phyloP scores from a whole-genome alignment of 176 grass and related monocot genomes.

The Pharus latifolius region DNA sequence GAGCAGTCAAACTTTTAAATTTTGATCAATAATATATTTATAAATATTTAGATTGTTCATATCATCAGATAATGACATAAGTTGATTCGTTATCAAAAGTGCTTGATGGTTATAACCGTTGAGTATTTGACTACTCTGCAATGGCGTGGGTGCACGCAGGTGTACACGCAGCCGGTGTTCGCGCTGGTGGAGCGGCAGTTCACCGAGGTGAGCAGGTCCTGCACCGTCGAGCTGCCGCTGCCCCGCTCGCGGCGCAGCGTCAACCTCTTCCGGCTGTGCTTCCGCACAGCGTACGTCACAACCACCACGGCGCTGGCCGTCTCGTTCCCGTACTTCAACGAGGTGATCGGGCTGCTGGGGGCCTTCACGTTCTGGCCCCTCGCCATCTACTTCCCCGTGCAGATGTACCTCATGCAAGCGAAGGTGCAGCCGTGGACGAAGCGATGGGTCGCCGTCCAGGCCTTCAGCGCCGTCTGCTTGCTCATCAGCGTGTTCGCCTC shows the following conservation, averaged over 20 bases:
- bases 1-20: background rate
- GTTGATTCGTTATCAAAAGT: too few species aligned
- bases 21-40: background rate
- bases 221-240: background rate
- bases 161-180: slow-evolving; percentile 61
- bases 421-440: slow-evolving; percentile 39
- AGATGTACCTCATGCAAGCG: slow-evolving; percentile 69
- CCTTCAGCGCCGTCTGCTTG: slow-evolving; percentile 40
- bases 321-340: slow-evolving; percentile 77
- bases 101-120: too few species aligned
- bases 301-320: slow-evolving; percentile 55
- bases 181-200: slow-evolving; percentile 25
- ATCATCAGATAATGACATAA: too few species aligned
- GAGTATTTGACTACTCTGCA: too few species aligned
- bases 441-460: slow-evolving; percentile 40
- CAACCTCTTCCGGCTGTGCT: slow-evolving; percentile 43
- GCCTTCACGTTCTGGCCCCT: slow-evolving; percentile 67
- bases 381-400: slow-evolving; percentile 65
- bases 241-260: slow-evolving; percentile 4
- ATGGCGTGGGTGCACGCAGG: slow-evolving; percentile 2
- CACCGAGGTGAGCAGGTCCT: slow-evolving; percentile 25
- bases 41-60: too few species aligned
- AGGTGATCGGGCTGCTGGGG: slow-evolving; percentile 58
- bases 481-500: slow-evolving; percentile 39
- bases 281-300: slow-evolving; percentile 49